Base-by-base conservation (phyloP, 768 basidiomycete genomes). In the Hygrophorus russula region DNA sequence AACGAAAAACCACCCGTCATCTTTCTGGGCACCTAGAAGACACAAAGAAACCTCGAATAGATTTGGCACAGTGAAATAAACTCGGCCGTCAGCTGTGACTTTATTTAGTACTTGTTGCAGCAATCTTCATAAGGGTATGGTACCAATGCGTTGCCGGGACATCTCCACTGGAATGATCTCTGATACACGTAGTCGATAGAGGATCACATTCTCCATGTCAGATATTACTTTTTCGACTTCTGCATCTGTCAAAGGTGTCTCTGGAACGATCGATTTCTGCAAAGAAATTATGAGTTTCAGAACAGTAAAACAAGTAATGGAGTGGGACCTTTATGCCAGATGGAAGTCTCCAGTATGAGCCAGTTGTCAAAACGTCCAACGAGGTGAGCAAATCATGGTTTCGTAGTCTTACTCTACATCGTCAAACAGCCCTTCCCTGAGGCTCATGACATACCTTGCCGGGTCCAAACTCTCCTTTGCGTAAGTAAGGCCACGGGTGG, bases 331-430 rank as follows among this genome's bases (percentile, higher is more conserved):
- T 87, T 57, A 94, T 82, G 41, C 67, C 69, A 1, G 78, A 72
- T 13, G 94, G 92, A 12, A 98, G 73, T 19, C 89, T 71, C 31
- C 78, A 68, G 56, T 97, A 98, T 12, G 85, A 80, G 0, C 92
- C 93, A 10, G 79, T 80, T 1, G 85, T 85, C 27, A 96, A 69
- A 43, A 97, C 85, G 51, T 92, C 85, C 30, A 97, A 64, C 17
- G 93, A 93, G 0, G 91, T 94, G 3, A 92, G 71, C 17, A 97
- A 67, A 60, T 98, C 94, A 48, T 93, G 90, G 62, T 97, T 97
- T 45, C 93, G 81, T 14, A 91, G 73, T 56, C 93, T 90, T 53
- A 37, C 13, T 34, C 15, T 7, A 35, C 12, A 36, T 37, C 36
- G 38, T 46, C 39, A 14, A 51, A 50, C 15, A 24, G 32, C 14